These are phyloP conservation scores for Naganishia vishniacii DNA, from an alignment of 768 basidiomycete genomes.

Conservation along the genomic window DNA sequence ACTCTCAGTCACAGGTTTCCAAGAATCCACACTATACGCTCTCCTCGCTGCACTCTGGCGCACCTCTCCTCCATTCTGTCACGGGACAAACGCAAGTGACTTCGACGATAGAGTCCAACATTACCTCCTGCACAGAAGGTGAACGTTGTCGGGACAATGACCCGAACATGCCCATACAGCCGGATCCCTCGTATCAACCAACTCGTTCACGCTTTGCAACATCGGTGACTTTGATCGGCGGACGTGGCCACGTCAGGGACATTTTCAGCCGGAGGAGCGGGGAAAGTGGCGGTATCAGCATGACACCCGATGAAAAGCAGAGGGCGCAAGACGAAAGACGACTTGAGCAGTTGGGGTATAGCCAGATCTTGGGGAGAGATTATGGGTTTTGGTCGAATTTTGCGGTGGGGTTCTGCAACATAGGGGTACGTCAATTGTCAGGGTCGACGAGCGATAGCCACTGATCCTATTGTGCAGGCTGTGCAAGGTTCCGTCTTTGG, in stretches of 20 bases:
- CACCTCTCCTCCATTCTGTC: neutral
- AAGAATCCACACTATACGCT: neutral
- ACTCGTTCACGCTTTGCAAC: neutral
- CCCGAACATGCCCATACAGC: neutral
- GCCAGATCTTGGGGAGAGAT: conserved; percentile 44
- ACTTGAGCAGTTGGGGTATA: conserved; percentile 44
- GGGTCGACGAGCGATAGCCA: neutral
- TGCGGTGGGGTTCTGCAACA: conserved; percentile 41
- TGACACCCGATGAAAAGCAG: conserved; percentile 21
- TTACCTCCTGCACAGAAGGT: neutral
- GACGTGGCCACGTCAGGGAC: neutral
- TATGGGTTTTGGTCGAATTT: conserved; percentile 48
- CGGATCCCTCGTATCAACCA: neutral
- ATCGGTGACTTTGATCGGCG: neutral
- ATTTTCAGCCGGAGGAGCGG: conserved; percentile 10
- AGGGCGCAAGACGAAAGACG: conserved; percentile 24
- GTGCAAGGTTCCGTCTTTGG: conserved; percentile 42
- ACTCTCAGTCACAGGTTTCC: neutral
- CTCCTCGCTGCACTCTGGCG: neutral
- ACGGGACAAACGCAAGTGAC: neutral
- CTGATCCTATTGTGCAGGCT: neutral
- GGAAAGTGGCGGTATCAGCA: conserved; percentile 7
- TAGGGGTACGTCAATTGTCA: conserved; percentile 36
- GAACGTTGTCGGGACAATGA: neutral
- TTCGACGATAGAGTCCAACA: too few relatives aligned